Evolutionary conservation across 2,329 filamentous ascomycete genomes (phyloP), one percentile per base, ranked within the genome.

Genomic region (Diaporthe caulivora): DNA sequence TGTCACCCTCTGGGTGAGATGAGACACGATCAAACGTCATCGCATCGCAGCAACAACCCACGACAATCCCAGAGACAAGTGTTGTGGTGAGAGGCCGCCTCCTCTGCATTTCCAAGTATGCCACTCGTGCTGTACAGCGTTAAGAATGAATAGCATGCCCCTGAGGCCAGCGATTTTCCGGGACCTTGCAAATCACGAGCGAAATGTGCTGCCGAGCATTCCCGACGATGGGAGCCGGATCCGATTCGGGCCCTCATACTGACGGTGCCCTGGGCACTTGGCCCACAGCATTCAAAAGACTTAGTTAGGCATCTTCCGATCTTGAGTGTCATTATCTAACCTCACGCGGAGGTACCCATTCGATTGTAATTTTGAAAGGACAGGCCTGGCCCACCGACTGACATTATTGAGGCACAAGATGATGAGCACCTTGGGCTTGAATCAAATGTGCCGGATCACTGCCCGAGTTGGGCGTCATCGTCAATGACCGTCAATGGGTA

Each of bases 341-440:
- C 44, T 24, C 29, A 37, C 49, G 60, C 60, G 60, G 60, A 65
- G 60, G 44, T 37, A 26, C 15, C 44, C 60, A 51, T 44, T 37
- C 29, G 21, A 15, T 65, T 51, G 29, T 47, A 29, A 65, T 31
- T 34, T 51, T 13, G 29, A 26, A n/a, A 53, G 31, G 51, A 4
- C 31, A 34, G 29, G 34, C 47, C 62, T 34, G 21, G 47, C 44
- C 62, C 18, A 31, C 40, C 37, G 44, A n/a, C 26, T 31, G 62
- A n/a, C 31, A 26, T 47, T 40, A 67, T 67, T 53, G 31, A 24
- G 31, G 47, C 44, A 67, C 31, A 26, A 53, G 47, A 67, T 40
- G 62, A 37, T 67, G 47, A 67, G 49, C 62, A 67, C 53, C 62
- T 67, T 53, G 62, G 62, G 62, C 62, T 53, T 31, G 24, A 70